Percentiles rank a stretch among this genome's conserved stretches.
Evolutionary conservation across 1,284 basidiomycete genomes (phyloP).

Genomic region (Coniferiporia sulphurascens): DNA sequence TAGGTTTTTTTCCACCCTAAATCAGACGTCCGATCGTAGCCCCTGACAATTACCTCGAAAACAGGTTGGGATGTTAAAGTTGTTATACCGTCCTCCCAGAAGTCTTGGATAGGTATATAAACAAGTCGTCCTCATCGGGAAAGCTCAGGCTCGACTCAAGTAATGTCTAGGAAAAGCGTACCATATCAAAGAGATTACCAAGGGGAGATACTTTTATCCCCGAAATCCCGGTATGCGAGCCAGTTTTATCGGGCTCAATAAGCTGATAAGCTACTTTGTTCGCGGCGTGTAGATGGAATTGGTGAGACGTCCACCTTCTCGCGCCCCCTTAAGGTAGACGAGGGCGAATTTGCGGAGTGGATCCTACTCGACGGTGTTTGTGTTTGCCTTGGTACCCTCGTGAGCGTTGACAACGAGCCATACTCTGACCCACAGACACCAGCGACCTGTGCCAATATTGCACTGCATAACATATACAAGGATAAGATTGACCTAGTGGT

Average conservation of each 20-base stretch:
- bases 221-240: constrained; percentile 44
- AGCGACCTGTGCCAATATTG: constrained; percentile 87
- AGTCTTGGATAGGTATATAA: constrained; percentile 79
- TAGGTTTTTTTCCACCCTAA: constrained; percentile 41
- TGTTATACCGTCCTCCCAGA: constrained; percentile 83
- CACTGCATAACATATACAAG: constrained; percentile 81
- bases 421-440: constrained; percentile 56
- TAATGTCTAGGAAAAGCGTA: constrained; percentile 67
- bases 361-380: constrained; percentile 80
- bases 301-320: constrained; percentile 64
- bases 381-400: constrained; percentile 9
- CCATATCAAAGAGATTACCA: constrained; percentile 75
- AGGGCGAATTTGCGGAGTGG: constrained; percentile 83
- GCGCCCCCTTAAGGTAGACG: constrained; percentile 52
- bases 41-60: neutral
- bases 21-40: constrained; percentile 6
- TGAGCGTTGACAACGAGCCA: neutral
- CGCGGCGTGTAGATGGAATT: constrained; percentile 47
- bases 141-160: neutral
- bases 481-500: constrained; percentile 83
- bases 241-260: neutral
- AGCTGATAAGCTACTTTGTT: constrained; percentile 11
- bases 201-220: constrained; percentile 81
- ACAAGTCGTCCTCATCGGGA: neutral
- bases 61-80: constrained; percentile 84